phyloP scores from a whole-genome alignment of 169 alveolate genomes.

The Pseudocohnilembus persalinus region DNA sequence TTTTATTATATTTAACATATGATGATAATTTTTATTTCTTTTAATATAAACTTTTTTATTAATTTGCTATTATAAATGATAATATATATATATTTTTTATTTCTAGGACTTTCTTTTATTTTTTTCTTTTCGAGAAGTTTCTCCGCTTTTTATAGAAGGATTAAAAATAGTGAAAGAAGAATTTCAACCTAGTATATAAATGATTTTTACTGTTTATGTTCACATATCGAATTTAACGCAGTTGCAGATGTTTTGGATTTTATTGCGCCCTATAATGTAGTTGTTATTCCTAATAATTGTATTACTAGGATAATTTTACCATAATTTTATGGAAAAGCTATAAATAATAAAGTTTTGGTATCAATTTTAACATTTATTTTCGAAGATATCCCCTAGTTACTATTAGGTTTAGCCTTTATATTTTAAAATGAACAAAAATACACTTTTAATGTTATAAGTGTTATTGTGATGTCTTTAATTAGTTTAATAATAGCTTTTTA shows the following conservation, averaged over 20 bases:
- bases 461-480: neutral
- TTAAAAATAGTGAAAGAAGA: neutral
- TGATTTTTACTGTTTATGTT: slow-evolving; percentile 6
- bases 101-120: neutral
- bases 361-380: slow-evolving; percentile 18
- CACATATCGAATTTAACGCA: slow-evolving; percentile 12
- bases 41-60: neutral
- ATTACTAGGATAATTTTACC: slow-evolving; percentile 30
- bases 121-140: neutral
- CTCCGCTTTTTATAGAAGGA: neutral
- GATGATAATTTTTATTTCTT: neutral
- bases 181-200: slow-evolving; percentile 5
- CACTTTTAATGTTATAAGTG: neutral
- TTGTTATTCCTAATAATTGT: slow-evolving; percentile 36
- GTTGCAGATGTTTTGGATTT: slow-evolving; percentile 23
- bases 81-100: too few species aligned
- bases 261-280: slow-evolving; percentile 43
- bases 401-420: slow-evolving; percentile 17
- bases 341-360: slow-evolving; percentile 20
- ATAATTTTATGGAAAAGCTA: slow-evolving; percentile 36
- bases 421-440: neutral
- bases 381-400: slow-evolving; percentile 37
- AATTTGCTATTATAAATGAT: too few species aligned
- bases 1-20: too few species aligned
- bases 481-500: neutral